These are phyloP conservation scores for Selaginella moellendorffii DNA, from an alignment of 75 land plant species.

Conservation along the genomic window DNA sequence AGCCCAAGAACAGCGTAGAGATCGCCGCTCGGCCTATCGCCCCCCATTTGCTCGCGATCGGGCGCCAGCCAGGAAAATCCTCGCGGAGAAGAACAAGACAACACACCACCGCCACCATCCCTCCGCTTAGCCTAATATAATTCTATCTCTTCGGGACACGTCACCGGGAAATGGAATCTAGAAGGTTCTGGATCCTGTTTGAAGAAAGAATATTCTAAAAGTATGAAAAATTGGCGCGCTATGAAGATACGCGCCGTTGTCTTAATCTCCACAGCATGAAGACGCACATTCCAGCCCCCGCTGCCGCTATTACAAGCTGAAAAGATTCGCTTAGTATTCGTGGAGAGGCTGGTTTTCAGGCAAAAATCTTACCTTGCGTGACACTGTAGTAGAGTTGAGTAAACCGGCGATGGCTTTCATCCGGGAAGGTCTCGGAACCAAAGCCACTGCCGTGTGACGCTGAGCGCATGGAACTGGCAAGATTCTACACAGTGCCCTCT, in stretches of 20 bases:
- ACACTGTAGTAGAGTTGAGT: conserved; percentile 13
- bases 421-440: conserved; percentile 51
- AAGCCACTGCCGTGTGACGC: conserved; percentile 66
- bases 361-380: background rate
- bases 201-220: no score
- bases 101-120: no score
- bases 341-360: background rate
- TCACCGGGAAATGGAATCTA: no score
- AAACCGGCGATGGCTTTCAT: conserved; percentile 40
- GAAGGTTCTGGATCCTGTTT: no score
- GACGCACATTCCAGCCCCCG: conserved; percentile 19
- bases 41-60: no score
- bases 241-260: no score
- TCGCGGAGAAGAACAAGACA: no score
- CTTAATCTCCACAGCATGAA: background rate
- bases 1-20: background rate
- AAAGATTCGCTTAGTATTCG: background rate
- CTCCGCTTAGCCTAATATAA: no score
- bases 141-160: no score
- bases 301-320: conserved; percentile 33
- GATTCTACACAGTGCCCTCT: conserved; percentile 57
- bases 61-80: no score
- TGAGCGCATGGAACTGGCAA: conserved; percentile 68
- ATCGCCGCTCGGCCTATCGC: background rate
- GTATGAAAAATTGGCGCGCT: no score